These are phyloP conservation scores for Hyaloperonospora brassicae DNA, from an alignment of 352 stramenopile species.

Conservation along the genomic window DNA sequence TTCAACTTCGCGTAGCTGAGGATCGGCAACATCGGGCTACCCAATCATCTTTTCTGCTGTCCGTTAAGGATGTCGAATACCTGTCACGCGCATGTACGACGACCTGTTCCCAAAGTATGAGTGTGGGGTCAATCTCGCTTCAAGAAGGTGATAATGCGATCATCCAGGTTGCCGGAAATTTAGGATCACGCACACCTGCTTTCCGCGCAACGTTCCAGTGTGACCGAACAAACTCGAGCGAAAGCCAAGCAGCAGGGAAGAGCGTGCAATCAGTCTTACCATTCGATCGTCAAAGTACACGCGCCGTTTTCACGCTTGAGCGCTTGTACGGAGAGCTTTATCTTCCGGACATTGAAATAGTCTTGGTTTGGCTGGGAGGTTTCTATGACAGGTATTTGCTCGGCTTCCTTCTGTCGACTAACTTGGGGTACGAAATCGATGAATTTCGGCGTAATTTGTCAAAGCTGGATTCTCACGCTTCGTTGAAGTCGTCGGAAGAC, in stretches of 20 bases:
- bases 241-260: conserved; percentile 6
- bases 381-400: conserved; percentile 46
- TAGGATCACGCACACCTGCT: conserved; percentile 32
- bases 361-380: conserved; percentile 31
- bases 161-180: conserved; percentile 31
- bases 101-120: conserved; percentile 24
- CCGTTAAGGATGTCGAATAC: conserved; percentile 29
- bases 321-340: conserved; percentile 31
- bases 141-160: conserved; percentile 31
- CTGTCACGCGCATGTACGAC: conserved; percentile 31
- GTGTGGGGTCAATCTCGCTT: conserved; percentile 21
- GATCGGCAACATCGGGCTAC: conserved; percentile 14
- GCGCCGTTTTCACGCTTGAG: conserved; percentile 24
- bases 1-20: conserved; percentile 29
- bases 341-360: conserved; percentile 35
- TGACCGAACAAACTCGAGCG: conserved; percentile 31
- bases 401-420: conserved; percentile 59
- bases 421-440: conserved; percentile 48
- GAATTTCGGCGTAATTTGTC: conserved; percentile 49
- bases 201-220: conserved; percentile 38
- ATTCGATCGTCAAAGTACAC: conserved; percentile 20
- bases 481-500: conserved; percentile 21
- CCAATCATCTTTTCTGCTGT: conserved; percentile 19
- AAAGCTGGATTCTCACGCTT: conserved; percentile 34
- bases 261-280: conserved; percentile 10